Conservation (phyloP, 305 asterid genomes). For the Striga hermonthica region DNA sequence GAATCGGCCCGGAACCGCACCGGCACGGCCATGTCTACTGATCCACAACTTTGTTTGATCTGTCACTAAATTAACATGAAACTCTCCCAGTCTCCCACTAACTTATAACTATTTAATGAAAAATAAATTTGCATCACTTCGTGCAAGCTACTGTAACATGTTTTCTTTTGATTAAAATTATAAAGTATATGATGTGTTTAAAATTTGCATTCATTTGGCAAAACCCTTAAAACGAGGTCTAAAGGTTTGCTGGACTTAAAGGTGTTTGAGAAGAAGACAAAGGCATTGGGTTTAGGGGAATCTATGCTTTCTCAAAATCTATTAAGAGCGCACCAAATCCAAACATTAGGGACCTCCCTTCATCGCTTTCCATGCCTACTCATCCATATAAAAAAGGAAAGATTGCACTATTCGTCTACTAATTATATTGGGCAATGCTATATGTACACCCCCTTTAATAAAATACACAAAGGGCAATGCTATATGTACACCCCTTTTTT, state of each 20-base stretch:
- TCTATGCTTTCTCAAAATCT: slow-evolving; percentile 44
- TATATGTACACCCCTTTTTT: too few relatives aligned
- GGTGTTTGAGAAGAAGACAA: slow-evolving; percentile 58
- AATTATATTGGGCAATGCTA: too few relatives aligned
- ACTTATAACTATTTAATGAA: slow-evolving; percentile 1
- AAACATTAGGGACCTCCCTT: slow-evolving; percentile 41
- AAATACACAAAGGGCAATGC: too few relatives aligned
- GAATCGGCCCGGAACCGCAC: too few relatives aligned
- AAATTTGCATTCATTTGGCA: slow-evolving; percentile 48
- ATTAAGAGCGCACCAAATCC: slow-evolving; percentile 34
- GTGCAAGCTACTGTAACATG: slow-evolving; percentile 20
- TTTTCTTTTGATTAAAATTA: background rate
- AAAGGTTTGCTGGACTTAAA: slow-evolving; percentile 52
- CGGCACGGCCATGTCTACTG: background rate
- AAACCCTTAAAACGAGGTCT: slow-evolving; percentile 70
- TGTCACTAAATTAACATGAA: slow-evolving; percentile 29
- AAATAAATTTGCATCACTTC: slow-evolving; percentile 21
- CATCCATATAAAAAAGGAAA: too few relatives aligned
- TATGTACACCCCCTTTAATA: too few relatives aligned
- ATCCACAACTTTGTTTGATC: slow-evolving; percentile 12
- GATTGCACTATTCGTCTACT: too few relatives aligned
- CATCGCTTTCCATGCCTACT: slow-evolving; percentile 36
- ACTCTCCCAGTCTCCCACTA: slow-evolving; percentile 33
- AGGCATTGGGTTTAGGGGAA: slow-evolving; percentile 48
- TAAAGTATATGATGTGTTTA: slow-evolving; percentile 34